phyloP scores from a whole-genome alignment of 1,284 basidiomycete species.

The Sporisorium reilianum region DNA sequence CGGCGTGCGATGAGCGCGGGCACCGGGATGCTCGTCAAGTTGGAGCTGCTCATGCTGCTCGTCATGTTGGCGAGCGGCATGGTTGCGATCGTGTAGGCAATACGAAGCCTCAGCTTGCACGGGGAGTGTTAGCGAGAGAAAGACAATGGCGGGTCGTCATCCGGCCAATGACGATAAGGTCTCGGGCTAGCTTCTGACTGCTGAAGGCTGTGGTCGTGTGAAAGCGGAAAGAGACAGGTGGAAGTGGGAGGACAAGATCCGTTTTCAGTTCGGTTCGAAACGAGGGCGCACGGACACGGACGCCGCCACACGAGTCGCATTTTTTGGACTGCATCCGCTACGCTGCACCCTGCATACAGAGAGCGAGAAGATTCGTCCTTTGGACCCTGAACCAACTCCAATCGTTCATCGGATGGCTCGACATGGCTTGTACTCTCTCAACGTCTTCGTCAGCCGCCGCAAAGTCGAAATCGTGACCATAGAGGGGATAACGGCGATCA shows the following conservation, averaged over 20 bases:
- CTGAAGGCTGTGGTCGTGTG: too few species aligned
- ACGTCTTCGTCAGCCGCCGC: background rate
- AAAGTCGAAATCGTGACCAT: too few species aligned
- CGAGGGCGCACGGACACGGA: slow-evolving; percentile 13
- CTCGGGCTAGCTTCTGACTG: too few species aligned
- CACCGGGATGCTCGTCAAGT: slow-evolving; percentile 13
- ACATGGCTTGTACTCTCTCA: background rate
- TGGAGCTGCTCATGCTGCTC: slow-evolving; percentile 2
- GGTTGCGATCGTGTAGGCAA: background rate
- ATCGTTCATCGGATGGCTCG: too few species aligned
- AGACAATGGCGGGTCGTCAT: too few species aligned
- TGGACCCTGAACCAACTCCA: slow-evolving; percentile 11
- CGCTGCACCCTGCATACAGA: slow-evolving; percentile 1
- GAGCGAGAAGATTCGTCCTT: background rate
- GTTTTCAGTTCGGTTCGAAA: too few species aligned
- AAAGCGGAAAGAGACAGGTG: too few species aligned
- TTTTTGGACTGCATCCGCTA: slow-evolving; percentile 3
- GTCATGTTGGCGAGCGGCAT: slow-evolving; percentile 10
- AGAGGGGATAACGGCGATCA: background rate
- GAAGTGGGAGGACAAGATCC: background rate
- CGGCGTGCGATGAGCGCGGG: slow-evolving; percentile 32
- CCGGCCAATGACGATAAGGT: too few species aligned
- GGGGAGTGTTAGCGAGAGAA: too few species aligned
- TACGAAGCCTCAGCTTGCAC: too few species aligned
- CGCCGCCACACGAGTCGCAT: background rate